A percentile compares a stretch with the other conserved stretches of the same genome.
Conservation (phyloP, 129 eudicot species). For the Lactuca sativa region DNA sequence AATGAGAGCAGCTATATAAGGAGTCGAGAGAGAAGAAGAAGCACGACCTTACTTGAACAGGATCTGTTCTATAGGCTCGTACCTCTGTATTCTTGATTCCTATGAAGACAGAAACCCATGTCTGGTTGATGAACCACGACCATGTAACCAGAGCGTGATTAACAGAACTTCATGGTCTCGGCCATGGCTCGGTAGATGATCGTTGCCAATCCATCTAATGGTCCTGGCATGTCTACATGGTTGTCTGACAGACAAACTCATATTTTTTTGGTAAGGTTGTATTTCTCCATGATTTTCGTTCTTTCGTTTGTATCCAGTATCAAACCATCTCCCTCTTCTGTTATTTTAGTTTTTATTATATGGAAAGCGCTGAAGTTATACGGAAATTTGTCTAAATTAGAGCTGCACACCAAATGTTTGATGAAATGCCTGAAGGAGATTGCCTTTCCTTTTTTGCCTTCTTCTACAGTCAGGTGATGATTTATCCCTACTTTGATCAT, state of each 20-base stretch:
- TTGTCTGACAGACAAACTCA: neutral
- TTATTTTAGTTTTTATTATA: too few species aligned
- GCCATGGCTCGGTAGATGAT: neutral
- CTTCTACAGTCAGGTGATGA: too few species aligned
- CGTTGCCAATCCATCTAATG: neutral
- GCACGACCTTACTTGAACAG: slow-evolving; percentile 86
- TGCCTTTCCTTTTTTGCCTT: too few species aligned
- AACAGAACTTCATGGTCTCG: neutral
- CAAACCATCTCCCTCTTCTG: too few species aligned
- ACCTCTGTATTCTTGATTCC: slow-evolving; percentile 81
- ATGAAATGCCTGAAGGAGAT: too few species aligned
- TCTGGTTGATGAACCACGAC: slow-evolving; percentile 51
- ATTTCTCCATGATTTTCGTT: too few species aligned
- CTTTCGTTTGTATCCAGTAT: too few species aligned
- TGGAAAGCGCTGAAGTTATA: too few species aligned
- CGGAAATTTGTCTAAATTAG: too few species aligned
- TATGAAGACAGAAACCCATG: slow-evolving; percentile 59
- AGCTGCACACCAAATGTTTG: too few species aligned
- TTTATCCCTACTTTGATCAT: too few species aligned
- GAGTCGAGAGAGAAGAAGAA: neutral
- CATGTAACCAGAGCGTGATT: neutral
- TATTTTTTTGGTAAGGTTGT: too few species aligned
- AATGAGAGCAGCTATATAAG: neutral
- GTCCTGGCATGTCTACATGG: slow-evolving; percentile 8
- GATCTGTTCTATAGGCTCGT: slow-evolving; percentile 89